Conservation (phyloP, 1,284 basidiomycete genomes). For the Trametes pubescens region DNA sequence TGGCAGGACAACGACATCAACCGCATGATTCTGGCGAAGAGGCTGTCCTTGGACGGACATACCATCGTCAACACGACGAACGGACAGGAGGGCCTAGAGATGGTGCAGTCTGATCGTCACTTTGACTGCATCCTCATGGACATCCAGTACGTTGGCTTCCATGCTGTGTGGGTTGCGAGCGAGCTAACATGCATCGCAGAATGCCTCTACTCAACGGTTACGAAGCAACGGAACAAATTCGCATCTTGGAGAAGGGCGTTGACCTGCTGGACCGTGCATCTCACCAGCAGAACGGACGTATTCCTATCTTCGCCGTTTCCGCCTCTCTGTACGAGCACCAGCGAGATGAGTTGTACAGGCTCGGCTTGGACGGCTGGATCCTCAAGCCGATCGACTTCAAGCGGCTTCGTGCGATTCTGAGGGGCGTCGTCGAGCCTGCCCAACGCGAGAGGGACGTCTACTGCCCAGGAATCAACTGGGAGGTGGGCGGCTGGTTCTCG, state of each 20-base stretch:
- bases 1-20: slow-evolving; percentile 81
- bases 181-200: slow-evolving; percentile 46
- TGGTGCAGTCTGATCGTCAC: slow-evolving; percentile 63
- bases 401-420: slow-evolving; percentile 67
- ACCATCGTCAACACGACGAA: slow-evolving; percentile 74
- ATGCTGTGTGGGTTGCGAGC: not conserved
- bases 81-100: slow-evolving; percentile 80
- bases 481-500: slow-evolving; percentile 73
- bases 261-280: slow-evolving; percentile 46
- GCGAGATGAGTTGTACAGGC: slow-evolving; percentile 61
- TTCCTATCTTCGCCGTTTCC: slow-evolving; percentile 88
- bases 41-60: slow-evolving; percentile 75
- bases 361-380: slow-evolving; percentile 88
- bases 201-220: slow-evolving; percentile 89
- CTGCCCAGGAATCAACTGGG: slow-evolving; percentile 68
- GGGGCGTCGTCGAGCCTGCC: slow-evolving; percentile 62
- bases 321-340: slow-evolving; percentile 78
- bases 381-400: slow-evolving; percentile 87
- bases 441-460: slow-evolving; percentile 69
- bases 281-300: slow-evolving; percentile 68
- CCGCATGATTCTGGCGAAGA: slow-evolving; percentile 75
- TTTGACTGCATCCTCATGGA: slow-evolving; percentile 88
- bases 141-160: slow-evolving; percentile 66
- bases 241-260: slow-evolving; percentile 59
- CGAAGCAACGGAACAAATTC: slow-evolving; percentile 74